phyloP scores from a whole-genome alignment of 345 rosid genomes.

The Eucalyptus fibrosa region DNA sequence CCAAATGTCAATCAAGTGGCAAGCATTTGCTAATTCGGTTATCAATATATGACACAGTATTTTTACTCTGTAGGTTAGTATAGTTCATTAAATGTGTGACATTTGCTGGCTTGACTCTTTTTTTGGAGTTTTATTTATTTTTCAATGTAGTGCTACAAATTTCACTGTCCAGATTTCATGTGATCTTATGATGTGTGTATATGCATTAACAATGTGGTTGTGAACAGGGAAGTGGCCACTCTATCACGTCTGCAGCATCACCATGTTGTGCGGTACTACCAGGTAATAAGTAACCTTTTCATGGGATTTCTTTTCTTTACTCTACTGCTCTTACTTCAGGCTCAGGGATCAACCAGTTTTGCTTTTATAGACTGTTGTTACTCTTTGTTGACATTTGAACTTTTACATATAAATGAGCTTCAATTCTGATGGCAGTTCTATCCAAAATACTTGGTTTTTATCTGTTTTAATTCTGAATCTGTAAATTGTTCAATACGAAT shows the following conservation, averaged over 20 bases:
- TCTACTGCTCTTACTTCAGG: not conserved
- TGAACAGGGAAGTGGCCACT: slow-evolving; percentile 90
- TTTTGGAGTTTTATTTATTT: not conserved
- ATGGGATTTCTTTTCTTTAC: not conserved
- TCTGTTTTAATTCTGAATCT: not conserved
- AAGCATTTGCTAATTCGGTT: not conserved
- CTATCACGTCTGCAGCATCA: slow-evolving; percentile 97
- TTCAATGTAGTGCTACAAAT: not conserved
- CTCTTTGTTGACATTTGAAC: not conserved
- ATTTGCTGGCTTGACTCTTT: not conserved
- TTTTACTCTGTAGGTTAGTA: not conserved
- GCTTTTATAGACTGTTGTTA: not conserved
- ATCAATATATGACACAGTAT: not conserved
- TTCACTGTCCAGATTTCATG: not conserved
- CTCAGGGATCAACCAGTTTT: not conserved
- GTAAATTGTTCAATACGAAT: not conserved
- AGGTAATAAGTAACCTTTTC: slow-evolving; percentile 28
- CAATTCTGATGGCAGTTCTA: not conserved
- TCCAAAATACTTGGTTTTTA: not conserved
- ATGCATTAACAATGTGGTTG: slow-evolving; percentile 6
- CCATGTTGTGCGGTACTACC: slow-evolving; percentile 99
- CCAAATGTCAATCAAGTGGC: not conserved
- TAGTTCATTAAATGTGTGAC: not conserved
- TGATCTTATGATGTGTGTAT: not conserved
- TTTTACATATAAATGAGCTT: not conserved